Conservation (phyloP, 2,329 filamentous ascomycete species). For the Exophiala bonariae region DNA sequence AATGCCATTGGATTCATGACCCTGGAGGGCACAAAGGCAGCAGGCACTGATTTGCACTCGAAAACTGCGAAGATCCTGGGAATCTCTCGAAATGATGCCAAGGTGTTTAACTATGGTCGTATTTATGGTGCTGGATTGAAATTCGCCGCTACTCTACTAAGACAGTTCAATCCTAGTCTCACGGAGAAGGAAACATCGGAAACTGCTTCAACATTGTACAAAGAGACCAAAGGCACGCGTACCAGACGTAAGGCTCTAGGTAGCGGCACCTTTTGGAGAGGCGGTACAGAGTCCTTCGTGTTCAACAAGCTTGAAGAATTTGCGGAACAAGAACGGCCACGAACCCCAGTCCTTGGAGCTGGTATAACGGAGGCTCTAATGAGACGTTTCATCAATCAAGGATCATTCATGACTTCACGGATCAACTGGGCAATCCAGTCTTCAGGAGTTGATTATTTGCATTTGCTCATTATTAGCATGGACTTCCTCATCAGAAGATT, state of each 20-base stretch:
- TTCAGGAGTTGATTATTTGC: conserved; percentile 93
- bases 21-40: conserved; percentile 89
- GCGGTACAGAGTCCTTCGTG: conserved; percentile 94
- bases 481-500: conserved; percentile 86
- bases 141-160: conserved; percentile 84
- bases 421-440: conserved; percentile 99
- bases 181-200: conserved; percentile 75
- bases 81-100: conserved; percentile 92
- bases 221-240: conserved; percentile 85
- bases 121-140: conserved; percentile 98
- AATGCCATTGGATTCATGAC: conserved; percentile 99
- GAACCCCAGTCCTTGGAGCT: conserved; percentile 88
- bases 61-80: conserved; percentile 89
- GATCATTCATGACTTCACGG: conserved; percentile 89
- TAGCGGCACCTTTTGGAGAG: conserved; percentile 84
- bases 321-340: conserved; percentile 86
- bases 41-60: conserved; percentile 91
- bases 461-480: conserved; percentile 91
- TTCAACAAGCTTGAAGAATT: conserved; percentile 99
- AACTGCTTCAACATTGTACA: conserved; percentile 79
- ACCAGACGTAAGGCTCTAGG: conserved; percentile 69
- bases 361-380: conserved; percentile 96
- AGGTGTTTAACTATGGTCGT: conserved; percentile 97
- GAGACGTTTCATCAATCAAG: conserved; percentile 81
- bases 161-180: conserved; percentile 87